Evolutionary conservation across 2,329 filamentous ascomycete genomes (phyloP), one percentile per base, ranked within the genome.

Genomic region (Exophiala sp.): DNA sequence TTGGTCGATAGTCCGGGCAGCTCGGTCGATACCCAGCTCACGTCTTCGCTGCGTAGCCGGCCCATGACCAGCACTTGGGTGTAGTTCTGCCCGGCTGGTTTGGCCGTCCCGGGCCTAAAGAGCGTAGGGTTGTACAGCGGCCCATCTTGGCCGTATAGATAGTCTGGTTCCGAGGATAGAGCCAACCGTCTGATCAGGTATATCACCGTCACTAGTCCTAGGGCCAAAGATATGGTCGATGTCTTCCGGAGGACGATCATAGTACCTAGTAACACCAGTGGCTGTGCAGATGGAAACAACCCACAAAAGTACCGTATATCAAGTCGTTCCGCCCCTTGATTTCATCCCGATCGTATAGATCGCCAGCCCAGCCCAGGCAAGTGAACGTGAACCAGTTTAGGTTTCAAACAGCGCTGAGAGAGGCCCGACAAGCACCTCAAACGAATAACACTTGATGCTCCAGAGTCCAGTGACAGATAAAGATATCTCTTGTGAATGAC

Each of bases 11-110:
- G 48, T 4, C 45, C 70, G 2, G 70, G 66, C n/a, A 76, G 65
- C 19, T 73, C 63, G 27, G 67, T 56, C 11, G 62, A 56, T 1
- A 76, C 69, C 73, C 73, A 76, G 14, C 65, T 59, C 5, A 70
- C 70, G 49, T 70, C 62, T 52, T 76, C 72, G 8, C 37, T 37
- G 7, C 23, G 19, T 3, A 60, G 50, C 2, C 45, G 55, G 21
- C 56, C 56, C 50, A 81, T 69, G 2, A 83, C 76, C 27, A 83
- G 61, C 0, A 68, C 69, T 14, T 74, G 75, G 2, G 75, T 75
- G 59, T 80, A 81, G 40, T 73, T 72, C 53, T 70, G 68, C 1
- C 73, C 73, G 0, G 68, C 59, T 0, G 75, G 71, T 53, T 76
- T 73, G 6, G 68, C 64, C 2, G 61, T 57, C 0, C 68, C 69